phyloP scores from a whole-genome alignment of 2,329 filamentous ascomycete species.

The Didymella lethalis region DNA sequence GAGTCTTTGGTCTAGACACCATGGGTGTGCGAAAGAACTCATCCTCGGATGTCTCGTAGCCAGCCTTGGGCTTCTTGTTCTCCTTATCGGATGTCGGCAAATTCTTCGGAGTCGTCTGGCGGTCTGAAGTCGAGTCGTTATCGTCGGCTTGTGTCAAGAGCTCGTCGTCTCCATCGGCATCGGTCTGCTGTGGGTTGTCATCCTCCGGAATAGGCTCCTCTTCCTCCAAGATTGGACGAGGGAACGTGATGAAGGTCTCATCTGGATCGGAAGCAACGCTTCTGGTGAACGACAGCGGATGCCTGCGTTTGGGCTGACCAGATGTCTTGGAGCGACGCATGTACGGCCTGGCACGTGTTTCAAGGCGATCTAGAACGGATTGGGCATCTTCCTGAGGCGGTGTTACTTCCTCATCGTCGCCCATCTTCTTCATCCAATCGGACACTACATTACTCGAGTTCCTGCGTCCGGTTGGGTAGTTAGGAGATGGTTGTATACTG shows the following conservation, averaged over 20 bases:
- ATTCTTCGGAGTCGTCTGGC: constrained; percentile 27
- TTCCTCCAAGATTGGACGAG: constrained; percentile 55
- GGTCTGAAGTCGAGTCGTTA: constrained; percentile 46
- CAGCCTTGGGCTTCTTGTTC: constrained; percentile 31
- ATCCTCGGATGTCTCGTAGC: constrained; percentile 50
- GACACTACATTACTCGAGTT: constrained; percentile 84
- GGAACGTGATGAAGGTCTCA: constrained; percentile 44
- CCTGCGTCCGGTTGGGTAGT: constrained; percentile 63
- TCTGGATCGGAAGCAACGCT: constrained; percentile 67
- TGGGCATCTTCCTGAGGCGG: constrained; percentile 69
- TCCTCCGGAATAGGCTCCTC: constrained; percentile 53
- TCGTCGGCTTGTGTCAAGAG: constrained; percentile 75
- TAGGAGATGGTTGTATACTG: constrained; percentile 48
- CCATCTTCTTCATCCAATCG: constrained; percentile 84
- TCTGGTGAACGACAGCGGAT: constrained; percentile 60
- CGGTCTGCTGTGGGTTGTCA: constrained; percentile 68
- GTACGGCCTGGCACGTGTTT: constrained; percentile 60
- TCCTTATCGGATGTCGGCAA: constrained; percentile 37
- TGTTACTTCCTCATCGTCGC: constrained; percentile 66
- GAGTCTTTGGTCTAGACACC: constrained; percentile 40
- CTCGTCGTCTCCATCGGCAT: constrained; percentile 90
- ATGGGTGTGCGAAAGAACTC: constrained; percentile 56
- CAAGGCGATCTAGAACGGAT: constrained; percentile 65
- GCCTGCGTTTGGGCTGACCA: constrained; percentile 47
- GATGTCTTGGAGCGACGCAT: constrained; percentile 60